These are phyloP conservation scores for Nitzschia sp. DNA, from an alignment of 108 stramenopile species.

Conservation along the genomic window DNA sequence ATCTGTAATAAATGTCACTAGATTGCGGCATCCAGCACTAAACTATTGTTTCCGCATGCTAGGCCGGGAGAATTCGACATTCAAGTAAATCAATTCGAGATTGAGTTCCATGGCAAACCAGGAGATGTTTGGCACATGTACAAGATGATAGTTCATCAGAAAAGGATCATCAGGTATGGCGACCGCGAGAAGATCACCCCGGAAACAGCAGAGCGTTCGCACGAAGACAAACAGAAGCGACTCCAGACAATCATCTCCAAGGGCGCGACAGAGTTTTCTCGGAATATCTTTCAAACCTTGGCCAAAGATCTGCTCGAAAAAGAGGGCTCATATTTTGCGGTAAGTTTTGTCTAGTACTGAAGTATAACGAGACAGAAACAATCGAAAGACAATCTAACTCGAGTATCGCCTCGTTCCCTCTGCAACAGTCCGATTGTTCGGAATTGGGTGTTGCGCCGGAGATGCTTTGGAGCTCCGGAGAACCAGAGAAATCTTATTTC, in stretches of 20 bases:
- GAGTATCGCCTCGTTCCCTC: neutral
- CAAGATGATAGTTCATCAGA: neutral
- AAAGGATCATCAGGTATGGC: neutral
- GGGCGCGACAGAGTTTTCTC: neutral
- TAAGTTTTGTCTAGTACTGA: too few species aligned
- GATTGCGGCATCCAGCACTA: neutral
- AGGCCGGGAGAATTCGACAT: neutral
- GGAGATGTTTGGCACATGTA: neutral
- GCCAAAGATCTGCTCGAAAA: neutral
- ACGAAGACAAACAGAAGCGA: neutral
- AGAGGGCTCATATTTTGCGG: neutral
- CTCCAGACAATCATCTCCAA: neutral
- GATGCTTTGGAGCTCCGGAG: neutral
- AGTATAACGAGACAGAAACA: too few species aligned
- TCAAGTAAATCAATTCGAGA: neutral
- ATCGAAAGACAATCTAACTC: neutral
- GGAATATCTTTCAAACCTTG: neutral
- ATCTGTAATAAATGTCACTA: neutral
- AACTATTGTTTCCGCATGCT: neutral
- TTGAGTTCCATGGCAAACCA: neutral
- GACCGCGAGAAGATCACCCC: neutral
- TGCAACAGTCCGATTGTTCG: neutral
- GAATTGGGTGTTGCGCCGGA: conserved; percentile 2
- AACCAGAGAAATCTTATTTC: neutral
- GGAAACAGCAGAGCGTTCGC: neutral